These are phyloP conservation scores for Trichoderma afroharzianum DNA, from an alignment of 2,329 filamentous ascomycete species.

Conservation along the genomic window DNA sequence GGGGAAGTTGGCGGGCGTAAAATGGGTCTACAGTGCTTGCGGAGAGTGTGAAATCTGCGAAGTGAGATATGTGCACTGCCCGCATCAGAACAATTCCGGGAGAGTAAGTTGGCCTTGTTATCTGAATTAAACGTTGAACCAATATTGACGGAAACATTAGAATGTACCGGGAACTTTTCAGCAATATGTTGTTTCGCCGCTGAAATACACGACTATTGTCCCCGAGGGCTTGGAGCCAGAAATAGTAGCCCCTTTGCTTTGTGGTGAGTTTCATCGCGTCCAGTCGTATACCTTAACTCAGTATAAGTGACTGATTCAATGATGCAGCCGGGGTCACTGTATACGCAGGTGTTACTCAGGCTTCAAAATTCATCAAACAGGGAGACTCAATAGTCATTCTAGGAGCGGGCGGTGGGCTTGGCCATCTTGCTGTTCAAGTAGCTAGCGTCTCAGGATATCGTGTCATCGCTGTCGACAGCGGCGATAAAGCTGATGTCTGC, in stretches of 20 bases:
- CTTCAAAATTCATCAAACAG: background rate
- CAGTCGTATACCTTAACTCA: background rate
- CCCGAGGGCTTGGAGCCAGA: constrained; percentile 2
- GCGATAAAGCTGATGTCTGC: constrained; percentile 5
- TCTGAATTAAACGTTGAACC: background rate
- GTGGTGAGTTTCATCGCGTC: background rate
- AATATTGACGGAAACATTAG: background rate
- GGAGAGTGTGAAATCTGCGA: constrained; percentile 6
- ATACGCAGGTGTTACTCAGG: background rate
- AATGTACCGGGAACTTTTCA: constrained; percentile 2
- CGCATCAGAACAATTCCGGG: constrained; percentile 5
- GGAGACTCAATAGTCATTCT: constrained; percentile 8
- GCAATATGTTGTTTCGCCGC: constrained; percentile 7
- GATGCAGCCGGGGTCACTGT: constrained; percentile 5
- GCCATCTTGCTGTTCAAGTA: background rate
- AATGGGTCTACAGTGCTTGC: constrained; percentile 3
- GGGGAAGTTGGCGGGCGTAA: background rate
- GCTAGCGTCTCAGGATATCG: background rate
- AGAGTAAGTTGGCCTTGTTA: background rate
- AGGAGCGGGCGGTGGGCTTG: constrained; percentile 8
- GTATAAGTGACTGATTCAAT: background rate
- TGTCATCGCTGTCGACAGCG: background rate
- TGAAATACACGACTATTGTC: background rate
- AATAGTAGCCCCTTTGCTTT: constrained; percentile 10
- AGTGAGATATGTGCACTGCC: background rate